These are phyloP conservation scores for Parascedosporium putredinis DNA, from an alignment of 2,329 filamentous ascomycete species.

Conservation along the genomic window DNA sequence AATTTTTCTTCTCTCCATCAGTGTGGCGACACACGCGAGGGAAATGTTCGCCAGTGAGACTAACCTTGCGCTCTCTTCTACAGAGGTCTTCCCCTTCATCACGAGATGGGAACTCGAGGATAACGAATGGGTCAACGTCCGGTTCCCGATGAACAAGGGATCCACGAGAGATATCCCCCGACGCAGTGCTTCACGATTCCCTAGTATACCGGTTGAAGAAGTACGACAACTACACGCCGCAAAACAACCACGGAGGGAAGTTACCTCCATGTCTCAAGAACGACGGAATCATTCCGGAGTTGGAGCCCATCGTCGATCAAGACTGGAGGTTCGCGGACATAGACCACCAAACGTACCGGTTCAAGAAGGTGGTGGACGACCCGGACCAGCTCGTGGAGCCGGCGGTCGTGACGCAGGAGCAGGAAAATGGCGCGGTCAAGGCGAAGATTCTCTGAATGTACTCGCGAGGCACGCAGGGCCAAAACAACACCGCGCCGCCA, in stretches of 20 bases:
- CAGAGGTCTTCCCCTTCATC: slow-evolving; percentile 28
- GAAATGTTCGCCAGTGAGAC: too few relatives aligned
- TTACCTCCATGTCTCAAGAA: slow-evolving; percentile 23
- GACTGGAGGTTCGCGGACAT: background rate
- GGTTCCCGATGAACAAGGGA: slow-evolving; percentile 28
- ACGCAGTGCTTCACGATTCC: slow-evolving; percentile 28
- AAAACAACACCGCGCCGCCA: too few relatives aligned
- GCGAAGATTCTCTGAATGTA: background rate
- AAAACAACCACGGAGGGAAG: slow-evolving; percentile 22
- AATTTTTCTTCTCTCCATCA: too few relatives aligned
- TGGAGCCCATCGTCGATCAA: background rate
- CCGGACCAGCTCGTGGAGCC: background rate
- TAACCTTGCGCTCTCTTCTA: too few relatives aligned
- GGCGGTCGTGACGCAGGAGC: background rate
- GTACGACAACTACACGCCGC: slow-evolving; percentile 18
- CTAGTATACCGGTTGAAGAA: slow-evolving; percentile 23
- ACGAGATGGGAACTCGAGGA: slow-evolving; percentile 28
- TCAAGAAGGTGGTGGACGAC: background rate
- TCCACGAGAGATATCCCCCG: slow-evolving; percentile 26
- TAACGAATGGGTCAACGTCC: slow-evolving; percentile 22
- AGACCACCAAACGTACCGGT: slow-evolving; percentile 5
- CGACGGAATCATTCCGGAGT: slow-evolving; percentile 1
- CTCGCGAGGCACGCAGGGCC: background rate
- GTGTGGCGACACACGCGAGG: too few relatives aligned
- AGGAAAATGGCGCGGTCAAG: background rate